These are phyloP conservation scores for Penicillium sp. DNA, from an alignment of 2,329 filamentous ascomycete genomes.

Conservation along the genomic window DNA sequence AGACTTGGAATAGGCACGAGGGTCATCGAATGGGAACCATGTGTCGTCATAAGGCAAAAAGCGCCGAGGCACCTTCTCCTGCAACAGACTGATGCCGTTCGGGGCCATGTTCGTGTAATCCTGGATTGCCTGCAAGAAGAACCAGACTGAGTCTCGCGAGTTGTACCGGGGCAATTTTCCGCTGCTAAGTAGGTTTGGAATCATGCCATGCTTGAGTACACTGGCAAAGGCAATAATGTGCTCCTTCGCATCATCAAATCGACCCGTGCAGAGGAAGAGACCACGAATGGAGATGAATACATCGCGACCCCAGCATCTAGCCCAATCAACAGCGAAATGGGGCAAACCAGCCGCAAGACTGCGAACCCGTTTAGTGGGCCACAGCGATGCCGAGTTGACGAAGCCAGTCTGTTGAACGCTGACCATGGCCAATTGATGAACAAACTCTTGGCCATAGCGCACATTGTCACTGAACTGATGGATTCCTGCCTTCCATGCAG, in stretches of 20 bases:
- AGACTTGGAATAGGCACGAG: constrained; percentile 78
- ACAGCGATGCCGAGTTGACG: constrained; percentile 86
- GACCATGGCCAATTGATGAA: constrained; percentile 85
- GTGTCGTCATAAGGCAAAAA: constrained; percentile 96
- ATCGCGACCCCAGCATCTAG: constrained; percentile 94
- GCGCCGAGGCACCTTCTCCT: constrained; percentile 75
- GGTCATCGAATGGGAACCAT: constrained; percentile 81
- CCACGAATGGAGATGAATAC: constrained; percentile 95
- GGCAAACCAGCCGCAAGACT: constrained; percentile 89
- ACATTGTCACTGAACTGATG: constrained; percentile 78
- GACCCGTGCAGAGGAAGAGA: constrained; percentile 84
- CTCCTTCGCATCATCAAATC: constrained; percentile 84
- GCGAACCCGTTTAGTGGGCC: constrained; percentile 79
- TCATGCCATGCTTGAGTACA: constrained; percentile 97
- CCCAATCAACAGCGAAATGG: constrained; percentile 92
- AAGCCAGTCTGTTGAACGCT: constrained; percentile 88
- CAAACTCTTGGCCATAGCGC: constrained; percentile 78
- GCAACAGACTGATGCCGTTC: constrained; percentile 69
- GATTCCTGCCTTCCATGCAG: constrained; percentile 75
- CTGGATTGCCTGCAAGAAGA: constrained; percentile 93
- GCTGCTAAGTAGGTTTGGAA: constrained; percentile 87
- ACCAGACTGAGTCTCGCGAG: constrained; percentile 95
- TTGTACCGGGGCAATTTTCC: constrained; percentile 90
- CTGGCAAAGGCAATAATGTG: constrained; percentile 94
- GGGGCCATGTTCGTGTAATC: constrained; percentile 85